phyloP scores from a whole-genome alignment of 208 protist species.

The Trypanosoma platydactyli region DNA sequence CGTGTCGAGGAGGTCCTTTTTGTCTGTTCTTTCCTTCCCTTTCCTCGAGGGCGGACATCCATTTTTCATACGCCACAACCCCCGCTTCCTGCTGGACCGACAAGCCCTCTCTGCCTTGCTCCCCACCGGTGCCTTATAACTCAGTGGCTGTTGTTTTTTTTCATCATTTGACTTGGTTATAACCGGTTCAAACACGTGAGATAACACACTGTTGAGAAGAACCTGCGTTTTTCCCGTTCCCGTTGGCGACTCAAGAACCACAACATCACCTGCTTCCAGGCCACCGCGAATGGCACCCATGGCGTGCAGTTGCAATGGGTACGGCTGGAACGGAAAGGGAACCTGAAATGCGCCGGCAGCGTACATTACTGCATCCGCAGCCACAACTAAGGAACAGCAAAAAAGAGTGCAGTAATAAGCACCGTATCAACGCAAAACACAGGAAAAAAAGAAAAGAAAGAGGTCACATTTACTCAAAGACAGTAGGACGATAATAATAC shows the following conservation, averaged over 20 bases:
- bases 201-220: constrained; percentile 88
- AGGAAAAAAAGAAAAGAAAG: background rate
- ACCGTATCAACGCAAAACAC: background rate
- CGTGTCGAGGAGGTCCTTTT: background rate
- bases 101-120: constrained; percentile 14
- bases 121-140: background rate
- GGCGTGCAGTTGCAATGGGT: constrained; percentile 74
- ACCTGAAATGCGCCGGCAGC: constrained; percentile 51
- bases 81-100: background rate
- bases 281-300: constrained; percentile 56
- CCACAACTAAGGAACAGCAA: background rate
- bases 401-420: background rate
- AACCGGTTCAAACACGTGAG: constrained; percentile 50
- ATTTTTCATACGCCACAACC: background rate
- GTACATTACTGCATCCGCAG: constrained; percentile 13
- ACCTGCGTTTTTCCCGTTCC: constrained; percentile 96
- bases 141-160: background rate
- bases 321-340: constrained; percentile 81
- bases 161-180: background rate
- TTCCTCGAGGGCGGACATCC: background rate
- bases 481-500: background rate
- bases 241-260: constrained; percentile 95
- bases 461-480: background rate
- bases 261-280: constrained; percentile 49
- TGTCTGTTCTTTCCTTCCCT: background rate